Evolutionary conservation across 768 basidiomycete genomes (phyloP), one percentile per base, ranked within the genome.

Genomic region (Sporobolomyces pararoseus): DNA sequence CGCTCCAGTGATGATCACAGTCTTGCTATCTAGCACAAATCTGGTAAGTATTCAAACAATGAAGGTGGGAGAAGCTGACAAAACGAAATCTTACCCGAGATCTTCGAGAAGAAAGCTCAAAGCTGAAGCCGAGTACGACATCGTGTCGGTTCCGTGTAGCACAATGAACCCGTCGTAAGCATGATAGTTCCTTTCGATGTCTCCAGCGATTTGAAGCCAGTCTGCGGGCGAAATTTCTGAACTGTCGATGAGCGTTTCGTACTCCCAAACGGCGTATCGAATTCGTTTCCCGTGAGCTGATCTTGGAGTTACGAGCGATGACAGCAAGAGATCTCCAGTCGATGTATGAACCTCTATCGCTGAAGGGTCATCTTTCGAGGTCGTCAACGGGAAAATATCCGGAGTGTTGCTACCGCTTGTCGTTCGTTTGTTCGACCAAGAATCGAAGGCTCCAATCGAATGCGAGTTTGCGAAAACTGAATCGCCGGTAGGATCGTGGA

Each of bases 61-160:
- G 53, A 35, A 66, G 37, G 25, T 46, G 29, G 39, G 57, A 19
- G 62, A 16, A 29, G 89, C 0, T 90, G 90, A 92, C 29, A 92
- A 73, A 64, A 92, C 89, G 23, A 61, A 59, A 1, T 90, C 92
- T 81, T 91, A 93, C 55, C 91, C 91, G 4, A 97, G 84, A 73
- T 96, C 91, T 80, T 96, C 92, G 10, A 97, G 83, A 63, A 97
- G 80, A 79, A 96, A 97, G 77, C 89, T 89, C 44, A 95, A 83
- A 4, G 92, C 91, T 57, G 90, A 91, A 12, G 91, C 86, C 12
- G 88, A 88, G 79, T 91, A 94, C 0, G 75, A 68, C 75, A 74
- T 70, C 2, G 69, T 92, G 76, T 95, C 93, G 14, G 79, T 80
- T 39, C 92, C 92, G 76, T 95, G 92, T 25, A 95, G 80, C 35